phyloP scores from a whole-genome alignment of 2,329 filamentous ascomycete genomes.

The Neofusicoccum umdonicola region DNA sequence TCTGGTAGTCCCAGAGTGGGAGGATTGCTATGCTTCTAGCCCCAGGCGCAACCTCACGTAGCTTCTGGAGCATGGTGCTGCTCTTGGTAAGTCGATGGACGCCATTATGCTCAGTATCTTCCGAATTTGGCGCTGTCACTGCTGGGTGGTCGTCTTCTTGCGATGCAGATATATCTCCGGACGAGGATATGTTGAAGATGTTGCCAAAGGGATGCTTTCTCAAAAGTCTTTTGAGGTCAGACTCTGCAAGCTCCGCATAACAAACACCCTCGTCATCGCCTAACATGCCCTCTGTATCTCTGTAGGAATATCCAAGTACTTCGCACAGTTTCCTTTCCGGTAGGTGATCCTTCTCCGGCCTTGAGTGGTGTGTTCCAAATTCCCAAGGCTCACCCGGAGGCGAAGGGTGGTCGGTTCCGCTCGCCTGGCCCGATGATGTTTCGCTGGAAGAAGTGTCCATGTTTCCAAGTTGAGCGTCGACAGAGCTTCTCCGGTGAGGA shows the following conservation, averaged over 20 bases:
- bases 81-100: not conserved
- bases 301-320: slow-evolving; percentile 26
- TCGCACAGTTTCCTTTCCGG: slow-evolving; percentile 20
- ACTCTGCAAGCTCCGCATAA: slow-evolving; percentile 24
- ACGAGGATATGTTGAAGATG: slow-evolving; percentile 38
- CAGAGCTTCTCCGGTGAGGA: not conserved
- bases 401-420: not conserved
- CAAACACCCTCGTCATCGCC: slow-evolving; percentile 8
- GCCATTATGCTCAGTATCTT: not conserved
- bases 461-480: not conserved
- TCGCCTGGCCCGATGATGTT: not conserved
- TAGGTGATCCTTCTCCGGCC: not conserved
- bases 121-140: not conserved
- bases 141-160: not conserved
- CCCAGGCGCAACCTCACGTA: slow-evolving; percentile 22
- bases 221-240: slow-evolving; percentile 34
- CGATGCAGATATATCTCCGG: not conserved
- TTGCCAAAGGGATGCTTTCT: slow-evolving; percentile 35
- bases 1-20: slow-evolving; percentile 40
- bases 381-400: not conserved
- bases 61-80: not conserved
- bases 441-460: not conserved
- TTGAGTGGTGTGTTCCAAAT: not conserved
- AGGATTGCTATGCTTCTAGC: slow-evolving; percentile 39
- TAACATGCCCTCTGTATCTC: slow-evolving; percentile 1